Conservation (phyloP, 345 rosid genomes). For the Sapria himalayana region DNA sequence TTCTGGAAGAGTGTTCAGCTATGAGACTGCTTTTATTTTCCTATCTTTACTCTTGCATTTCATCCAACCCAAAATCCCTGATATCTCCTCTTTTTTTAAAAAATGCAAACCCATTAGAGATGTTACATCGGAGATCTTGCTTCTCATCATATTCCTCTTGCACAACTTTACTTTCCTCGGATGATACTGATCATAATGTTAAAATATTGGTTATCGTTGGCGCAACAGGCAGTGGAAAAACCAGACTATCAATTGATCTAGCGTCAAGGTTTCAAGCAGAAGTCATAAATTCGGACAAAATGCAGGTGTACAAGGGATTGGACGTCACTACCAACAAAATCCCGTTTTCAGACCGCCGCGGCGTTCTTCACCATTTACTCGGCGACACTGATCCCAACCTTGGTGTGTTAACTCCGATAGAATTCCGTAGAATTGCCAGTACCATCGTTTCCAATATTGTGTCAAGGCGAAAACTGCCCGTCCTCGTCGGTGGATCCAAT, state of each 20-base stretch:
- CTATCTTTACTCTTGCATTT: too few species aligned
- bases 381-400: slow-evolving; percentile 24
- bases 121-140: too few species aligned
- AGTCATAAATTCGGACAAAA: slow-evolving; percentile 78
- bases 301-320: slow-evolving; percentile 56
- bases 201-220: slow-evolving; percentile 67
- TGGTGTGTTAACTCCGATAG: slow-evolving; percentile 29
- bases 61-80: too few species aligned
- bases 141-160: too few species aligned
- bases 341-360: slow-evolving; percentile 27
- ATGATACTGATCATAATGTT: slow-evolving; percentile 20
- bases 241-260: slow-evolving; percentile 62
- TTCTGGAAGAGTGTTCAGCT: too few species aligned
- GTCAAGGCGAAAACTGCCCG: slow-evolving; percentile 28
- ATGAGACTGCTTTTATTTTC: too few species aligned
- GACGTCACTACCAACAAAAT: slow-evolving; percentile 81
- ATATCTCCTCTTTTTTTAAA: too few species aligned
- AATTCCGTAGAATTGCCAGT: slow-evolving; percentile 36
- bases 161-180: too few species aligned
- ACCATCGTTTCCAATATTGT: slow-evolving; percentile 17
- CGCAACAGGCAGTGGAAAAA: slow-evolving; percentile 77
- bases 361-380: slow-evolving; percentile 61
- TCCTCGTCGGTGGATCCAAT: slow-evolving; percentile 86
- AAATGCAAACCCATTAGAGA: too few species aligned
- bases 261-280: slow-evolving; percentile 30